Evolutionary conservation across 176 grass and related monocot genomes (phyloP).

Genomic region (Tillandsia leiboldiana): DNA sequence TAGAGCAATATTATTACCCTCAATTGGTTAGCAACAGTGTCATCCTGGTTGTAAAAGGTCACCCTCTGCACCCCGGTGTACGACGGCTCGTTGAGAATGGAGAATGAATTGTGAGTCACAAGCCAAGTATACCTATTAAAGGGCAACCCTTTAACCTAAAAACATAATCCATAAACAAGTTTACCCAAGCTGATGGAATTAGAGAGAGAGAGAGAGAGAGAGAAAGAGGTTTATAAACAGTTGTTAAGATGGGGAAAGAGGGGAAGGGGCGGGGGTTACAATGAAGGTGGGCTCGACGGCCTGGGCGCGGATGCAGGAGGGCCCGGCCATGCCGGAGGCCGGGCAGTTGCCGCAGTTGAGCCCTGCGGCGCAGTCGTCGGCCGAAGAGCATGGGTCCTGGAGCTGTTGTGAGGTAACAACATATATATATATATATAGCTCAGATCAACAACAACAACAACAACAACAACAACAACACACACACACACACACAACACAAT

Average conservation of each 20-base stretch:
- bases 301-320: slow-evolving; percentile 62
- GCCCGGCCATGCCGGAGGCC: slow-evolving; percentile 37
- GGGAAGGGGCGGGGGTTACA: slow-evolving; percentile 16
- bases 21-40: slow-evolving; percentile 83
- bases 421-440: not conserved
- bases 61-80: slow-evolving; percentile 68
- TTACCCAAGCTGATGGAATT: not conserved
- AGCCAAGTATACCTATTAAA: slow-evolving; percentile 92
- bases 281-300: slow-evolving; percentile 72
- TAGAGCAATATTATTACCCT: slow-evolving; percentile 23
- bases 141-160: slow-evolving; percentile 66
- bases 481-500: not conserved
- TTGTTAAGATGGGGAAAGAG: not conserved
- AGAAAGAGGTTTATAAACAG: not conserved
- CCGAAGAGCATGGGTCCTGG: slow-evolving; percentile 51
- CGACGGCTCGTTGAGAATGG: slow-evolving; percentile 73
- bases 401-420: slow-evolving; percentile 25
- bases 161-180: not conserved
- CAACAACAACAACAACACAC: not conserved
- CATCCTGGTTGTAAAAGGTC: slow-evolving; percentile 98
- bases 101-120: slow-evolving; percentile 96
- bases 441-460: not conserved
- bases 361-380: slow-evolving; percentile 48
- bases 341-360: slow-evolving; percentile 87
- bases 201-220: slow-evolving; percentile 4